Base-by-base conservation (phyloP, 495 filamentous ascomycete genomes). In the Barbatosphaeria neglecta region DNA sequence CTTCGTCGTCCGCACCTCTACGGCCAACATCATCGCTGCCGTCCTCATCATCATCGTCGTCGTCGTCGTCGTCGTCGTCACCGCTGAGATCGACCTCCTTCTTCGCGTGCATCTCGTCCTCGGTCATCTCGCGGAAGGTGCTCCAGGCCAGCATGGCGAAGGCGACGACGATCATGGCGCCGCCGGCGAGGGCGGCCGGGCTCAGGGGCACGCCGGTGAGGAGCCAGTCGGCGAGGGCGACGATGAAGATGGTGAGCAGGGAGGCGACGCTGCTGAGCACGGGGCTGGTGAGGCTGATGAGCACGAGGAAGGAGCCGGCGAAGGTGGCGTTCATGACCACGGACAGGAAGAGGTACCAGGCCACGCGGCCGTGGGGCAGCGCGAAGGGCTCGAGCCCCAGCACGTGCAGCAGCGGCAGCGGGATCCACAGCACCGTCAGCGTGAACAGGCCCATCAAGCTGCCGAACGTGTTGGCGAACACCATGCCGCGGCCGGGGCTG, bases 231-330 rank as follows among this genome's bases (percentile, higher is more conserved):
- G 82, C 84, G 31, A 96, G 73, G 0, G 90, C 90, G 2, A 98
- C 90, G 43, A 96, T 76, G 72, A 98, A 95, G 52, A 98, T 97
- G 15, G 92, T 97, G 22, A 98, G 74, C 37, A 98, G 74, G 5
- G 88, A 87, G 5, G 92, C 92, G 7, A 98, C 92, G 15, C 82
- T 88, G 46, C 82, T 89, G 5, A 98, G 72, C 7, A 98, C 92
- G 4, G 92, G 92, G 16, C 83, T 88, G 3, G 92, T 98, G 9
- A 98, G 74, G 9, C 80, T 86, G 48, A 98, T 97, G 16, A 98
- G 74, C 19, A 93, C 82, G 15, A 98, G 72, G 67, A 98, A 97
- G 22, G 81, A 84, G n/a, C 92, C 92, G 11, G 88, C 87, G 64
- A 98, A 98, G 0, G 55, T 81, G 43, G 86, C 87, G 70, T 96